Conservation (phyloP, 257 asterid species). For the Nicotiana obtusifolia region DNA sequence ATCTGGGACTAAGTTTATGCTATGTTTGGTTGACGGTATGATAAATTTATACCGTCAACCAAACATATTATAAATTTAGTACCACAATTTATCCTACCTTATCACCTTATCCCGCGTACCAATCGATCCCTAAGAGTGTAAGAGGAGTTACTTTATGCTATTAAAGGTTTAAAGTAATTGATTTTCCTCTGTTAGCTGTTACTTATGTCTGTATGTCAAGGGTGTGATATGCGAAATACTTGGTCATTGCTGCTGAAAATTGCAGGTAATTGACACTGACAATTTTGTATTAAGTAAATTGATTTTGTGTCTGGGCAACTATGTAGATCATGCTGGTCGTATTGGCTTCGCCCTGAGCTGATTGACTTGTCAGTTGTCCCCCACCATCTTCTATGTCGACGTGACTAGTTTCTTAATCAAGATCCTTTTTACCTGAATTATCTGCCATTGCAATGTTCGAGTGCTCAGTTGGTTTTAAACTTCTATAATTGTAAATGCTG, state of each 20-base stretch:
- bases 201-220: neutral
- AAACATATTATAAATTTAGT: too few relatives aligned
- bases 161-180: neutral
- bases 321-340: neutral
- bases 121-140: neutral
- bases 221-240: neutral
- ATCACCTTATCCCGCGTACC: too few relatives aligned
- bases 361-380: neutral
- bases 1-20: too few relatives aligned
- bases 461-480: too few relatives aligned
- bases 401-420: too few relatives aligned
- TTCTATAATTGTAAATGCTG: too few relatives aligned
- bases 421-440: neutral
- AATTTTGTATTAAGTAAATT: neutral
- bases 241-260: neutral
- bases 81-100: too few relatives aligned
- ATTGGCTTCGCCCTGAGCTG: neutral
- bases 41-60: too few relatives aligned
- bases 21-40: too few relatives aligned
- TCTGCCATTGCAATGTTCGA: neutral
- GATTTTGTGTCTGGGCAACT: neutral
- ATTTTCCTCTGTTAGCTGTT: neutral
- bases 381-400: too few relatives aligned
- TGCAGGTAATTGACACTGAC: neutral
- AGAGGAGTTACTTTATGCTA: neutral